Conservation (phyloP, 768 basidiomycete species). For the Tulasnella sp. region DNA sequence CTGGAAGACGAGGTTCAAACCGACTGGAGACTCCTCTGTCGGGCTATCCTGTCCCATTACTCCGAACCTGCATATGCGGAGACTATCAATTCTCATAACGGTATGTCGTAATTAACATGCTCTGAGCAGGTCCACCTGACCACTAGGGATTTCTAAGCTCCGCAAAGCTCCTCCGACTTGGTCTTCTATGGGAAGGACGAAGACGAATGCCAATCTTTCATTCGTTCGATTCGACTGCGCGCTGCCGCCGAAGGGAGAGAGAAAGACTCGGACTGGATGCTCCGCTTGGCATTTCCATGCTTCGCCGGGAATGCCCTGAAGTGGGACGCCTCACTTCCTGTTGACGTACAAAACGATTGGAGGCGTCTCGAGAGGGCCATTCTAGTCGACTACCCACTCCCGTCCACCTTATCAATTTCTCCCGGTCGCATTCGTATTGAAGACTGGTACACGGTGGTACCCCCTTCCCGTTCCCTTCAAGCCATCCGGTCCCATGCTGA, state of each 20-base stretch:
- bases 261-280: not conserved
- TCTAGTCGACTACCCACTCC: not conserved
- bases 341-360: not conserved
- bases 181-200: not conserved
- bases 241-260: not conserved
- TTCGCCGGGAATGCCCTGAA: not conserved
- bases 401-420: too few species aligned
- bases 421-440: too few species aligned
- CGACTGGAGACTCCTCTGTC: not conserved
- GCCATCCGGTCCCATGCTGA: not conserved
- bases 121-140: too few species aligned
- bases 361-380: not conserved
- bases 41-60: not conserved
- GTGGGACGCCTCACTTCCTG: not conserved
- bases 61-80: not conserved
- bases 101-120: not conserved
- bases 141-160: not conserved
- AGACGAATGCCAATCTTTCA: not conserved
- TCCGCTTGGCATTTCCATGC: not conserved
- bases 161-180: too few species aligned
- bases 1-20: not conserved
- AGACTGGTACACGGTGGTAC: too few species aligned
- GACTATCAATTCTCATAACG: not conserved
- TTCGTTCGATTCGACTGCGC: not conserved
- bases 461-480: not conserved